Conservation (phyloP, 2,329 filamentous ascomycete genomes). For the Botryotinia calthae region DNA sequence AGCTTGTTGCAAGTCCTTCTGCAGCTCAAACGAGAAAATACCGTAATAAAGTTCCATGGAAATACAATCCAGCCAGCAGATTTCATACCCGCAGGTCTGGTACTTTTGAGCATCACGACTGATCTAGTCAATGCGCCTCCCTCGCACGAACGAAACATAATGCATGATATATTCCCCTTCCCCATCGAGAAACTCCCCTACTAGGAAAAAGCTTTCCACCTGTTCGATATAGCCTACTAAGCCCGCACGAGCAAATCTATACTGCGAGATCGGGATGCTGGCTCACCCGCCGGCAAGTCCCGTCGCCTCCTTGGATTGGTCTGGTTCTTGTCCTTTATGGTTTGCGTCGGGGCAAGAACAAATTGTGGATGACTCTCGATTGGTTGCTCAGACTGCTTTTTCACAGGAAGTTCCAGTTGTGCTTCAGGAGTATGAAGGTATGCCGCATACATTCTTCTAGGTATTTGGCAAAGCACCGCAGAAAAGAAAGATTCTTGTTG, state of each 20-base stretch:
- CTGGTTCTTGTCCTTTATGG: conserved; percentile 14
- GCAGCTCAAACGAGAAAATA: neutral
- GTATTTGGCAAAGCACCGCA: neutral
- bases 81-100: neutral
- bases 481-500: neutral
- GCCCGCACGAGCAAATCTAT: conserved; percentile 7
- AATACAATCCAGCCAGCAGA: neutral
- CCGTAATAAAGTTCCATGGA: neutral
- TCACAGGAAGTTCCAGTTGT: neutral
- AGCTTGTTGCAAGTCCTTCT: neutral
- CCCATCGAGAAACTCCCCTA: neutral
- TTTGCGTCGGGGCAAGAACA: conserved; percentile 12
- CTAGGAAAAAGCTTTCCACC: neutral
- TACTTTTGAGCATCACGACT: neutral
- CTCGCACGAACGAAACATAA: neutral
- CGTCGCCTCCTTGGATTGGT: conserved; percentile 1
- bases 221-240: conserved; percentile 11
- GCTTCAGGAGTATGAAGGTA: conserved; percentile 2
- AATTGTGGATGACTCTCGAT: neutral
- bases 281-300: conserved; percentile 10
- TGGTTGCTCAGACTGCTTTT: conserved; percentile 4
- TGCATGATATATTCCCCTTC: neutral
- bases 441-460: conserved; percentile 14
- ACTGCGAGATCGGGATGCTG: neutral
- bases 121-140: neutral